Evolutionary conservation across 257 asterid genomes (phyloP).

Genomic region (Nicotiana sylvestris): DNA sequence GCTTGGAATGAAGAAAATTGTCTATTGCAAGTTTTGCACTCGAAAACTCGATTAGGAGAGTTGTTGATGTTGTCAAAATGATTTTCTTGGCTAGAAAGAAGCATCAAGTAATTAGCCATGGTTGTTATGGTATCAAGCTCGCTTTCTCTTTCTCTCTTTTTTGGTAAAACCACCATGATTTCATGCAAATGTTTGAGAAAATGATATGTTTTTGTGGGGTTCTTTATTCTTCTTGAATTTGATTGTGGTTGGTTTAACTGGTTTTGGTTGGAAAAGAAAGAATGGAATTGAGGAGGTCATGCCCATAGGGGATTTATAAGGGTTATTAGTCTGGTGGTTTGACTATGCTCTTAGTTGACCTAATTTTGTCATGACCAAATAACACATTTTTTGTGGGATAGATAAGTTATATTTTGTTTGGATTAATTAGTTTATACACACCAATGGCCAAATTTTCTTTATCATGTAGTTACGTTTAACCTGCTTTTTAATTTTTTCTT

Average conservation of each 20-base stretch:
- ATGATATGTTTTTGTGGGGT: background rate
- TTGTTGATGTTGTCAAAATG: no score
- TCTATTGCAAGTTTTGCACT: no score
- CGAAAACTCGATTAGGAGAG: no score
- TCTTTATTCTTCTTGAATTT: background rate
- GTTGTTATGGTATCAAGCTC: conserved; percentile 13
- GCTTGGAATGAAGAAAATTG: no score
- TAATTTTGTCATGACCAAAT: background rate
- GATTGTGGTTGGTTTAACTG: background rate
- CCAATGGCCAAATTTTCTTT: no score
- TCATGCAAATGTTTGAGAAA: background rate
- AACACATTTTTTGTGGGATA: conserved; percentile 10
- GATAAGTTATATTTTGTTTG: conserved; percentile 11
- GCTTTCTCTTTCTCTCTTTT: conserved; percentile 31
- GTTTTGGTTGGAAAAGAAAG: background rate
- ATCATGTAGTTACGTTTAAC: no score
- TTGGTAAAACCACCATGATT: conserved; percentile 7
- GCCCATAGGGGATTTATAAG: conserved; percentile 10
- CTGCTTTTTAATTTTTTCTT: no score
- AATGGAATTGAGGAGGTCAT: background rate
- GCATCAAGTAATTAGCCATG: conserved; percentile 41
- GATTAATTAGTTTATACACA: background rate
- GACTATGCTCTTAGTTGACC: conserved; percentile 24
- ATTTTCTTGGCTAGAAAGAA: conserved; percentile 25
- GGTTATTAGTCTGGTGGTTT: conserved; percentile 6